Evolutionary conservation across 768 basidiomycete species (phyloP).

Genomic region (Boletus barrowsii): DNA sequence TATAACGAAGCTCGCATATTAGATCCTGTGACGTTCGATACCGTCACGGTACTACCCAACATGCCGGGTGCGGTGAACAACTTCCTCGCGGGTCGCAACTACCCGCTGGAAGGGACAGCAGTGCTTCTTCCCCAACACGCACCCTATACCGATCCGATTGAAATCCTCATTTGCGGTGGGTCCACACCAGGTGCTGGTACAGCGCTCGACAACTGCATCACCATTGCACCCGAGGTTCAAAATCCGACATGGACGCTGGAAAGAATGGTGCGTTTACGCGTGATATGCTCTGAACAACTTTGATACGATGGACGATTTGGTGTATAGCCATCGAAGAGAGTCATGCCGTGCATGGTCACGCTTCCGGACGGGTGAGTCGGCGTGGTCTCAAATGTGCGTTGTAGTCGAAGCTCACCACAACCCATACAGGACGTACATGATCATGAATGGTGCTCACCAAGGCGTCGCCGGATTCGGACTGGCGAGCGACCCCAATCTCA

Average conservation of each 20-base stretch:
- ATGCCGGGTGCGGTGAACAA: conserved; percentile 73
- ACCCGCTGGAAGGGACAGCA: conserved; percentile 72
- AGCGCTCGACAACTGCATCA: conserved; percentile 68
- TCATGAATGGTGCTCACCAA: conserved; percentile 69
- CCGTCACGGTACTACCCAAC: conserved; percentile 59
- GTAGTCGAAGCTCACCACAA: neutral
- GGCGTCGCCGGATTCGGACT: conserved; percentile 76
- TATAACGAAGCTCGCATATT: conserved; percentile 81
- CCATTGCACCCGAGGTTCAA: conserved; percentile 59
- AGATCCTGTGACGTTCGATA: conserved; percentile 62
- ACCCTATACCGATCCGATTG: conserved; percentile 73
- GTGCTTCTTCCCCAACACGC: conserved; percentile 67
- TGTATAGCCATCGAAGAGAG: conserved; percentile 61
- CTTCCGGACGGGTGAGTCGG: conserved; percentile 45
- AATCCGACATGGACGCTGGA: conserved; percentile 70
- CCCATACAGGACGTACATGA: conserved; percentile 66
- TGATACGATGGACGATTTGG: neutral
- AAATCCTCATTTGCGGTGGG: conserved; percentile 73
- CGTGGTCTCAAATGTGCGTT: too few species aligned
- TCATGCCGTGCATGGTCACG: conserved; percentile 72
- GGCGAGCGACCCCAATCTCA: conserved; percentile 57
- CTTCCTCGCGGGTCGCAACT: conserved; percentile 71
- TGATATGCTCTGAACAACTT: neutral
- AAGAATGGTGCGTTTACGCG: conserved; percentile 59
- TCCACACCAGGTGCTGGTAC: conserved; percentile 51